phyloP scores from a whole-genome alignment of 208 protist genomes.

The Leptomonas seymouri region DNA sequence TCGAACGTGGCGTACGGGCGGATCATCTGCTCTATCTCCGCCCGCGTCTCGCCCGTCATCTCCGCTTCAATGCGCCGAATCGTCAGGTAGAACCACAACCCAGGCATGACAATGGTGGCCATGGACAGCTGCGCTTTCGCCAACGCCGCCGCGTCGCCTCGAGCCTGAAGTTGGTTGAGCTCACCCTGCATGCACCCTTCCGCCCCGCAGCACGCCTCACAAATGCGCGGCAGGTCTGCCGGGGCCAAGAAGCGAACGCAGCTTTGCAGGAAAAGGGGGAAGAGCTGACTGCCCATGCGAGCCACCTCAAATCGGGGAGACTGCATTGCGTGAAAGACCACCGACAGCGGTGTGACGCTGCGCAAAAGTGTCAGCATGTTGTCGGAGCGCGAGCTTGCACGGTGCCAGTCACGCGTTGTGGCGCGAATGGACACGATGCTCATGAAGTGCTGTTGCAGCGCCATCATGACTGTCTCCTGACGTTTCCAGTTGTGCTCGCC shows the following conservation, averaged over 20 bases:
- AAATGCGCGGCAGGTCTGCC: conserved; percentile 22
- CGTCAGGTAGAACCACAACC: conserved; percentile 60
- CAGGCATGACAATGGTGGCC: conserved; percentile 40
- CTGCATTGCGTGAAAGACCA: conserved; percentile 32
- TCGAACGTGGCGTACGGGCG: conserved; percentile 34
- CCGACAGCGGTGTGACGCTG: conserved; percentile 20
- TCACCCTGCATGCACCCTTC: conserved; percentile 31
- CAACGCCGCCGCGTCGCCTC: conserved; percentile 9
- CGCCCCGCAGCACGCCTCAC: conserved; percentile 35
- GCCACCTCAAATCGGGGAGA: conserved; percentile 63
- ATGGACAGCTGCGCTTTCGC: conserved; percentile 28
- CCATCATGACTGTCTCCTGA: conserved; percentile 85
- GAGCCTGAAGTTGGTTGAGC: conserved; percentile 14
- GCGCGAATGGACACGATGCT: conserved; percentile 11
- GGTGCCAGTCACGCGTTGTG: conserved; percentile 32
- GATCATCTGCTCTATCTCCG: conserved; percentile 16
- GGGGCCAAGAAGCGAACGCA: conserved; percentile 49
- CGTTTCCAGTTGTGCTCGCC: conserved; percentile 51
- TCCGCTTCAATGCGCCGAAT: conserved; percentile 33
- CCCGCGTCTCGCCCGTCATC: conserved; percentile 8
- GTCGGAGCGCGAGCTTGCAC: conserved; percentile 7
- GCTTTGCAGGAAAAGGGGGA: conserved; percentile 73
- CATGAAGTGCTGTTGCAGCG: conserved; percentile 66
- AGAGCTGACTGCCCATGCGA: conserved; percentile 69
- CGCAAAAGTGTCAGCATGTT: conserved; percentile 9